Base-by-base conservation (phyloP, 306 rosid genomes). In the Dalbergia oliveri region DNA sequence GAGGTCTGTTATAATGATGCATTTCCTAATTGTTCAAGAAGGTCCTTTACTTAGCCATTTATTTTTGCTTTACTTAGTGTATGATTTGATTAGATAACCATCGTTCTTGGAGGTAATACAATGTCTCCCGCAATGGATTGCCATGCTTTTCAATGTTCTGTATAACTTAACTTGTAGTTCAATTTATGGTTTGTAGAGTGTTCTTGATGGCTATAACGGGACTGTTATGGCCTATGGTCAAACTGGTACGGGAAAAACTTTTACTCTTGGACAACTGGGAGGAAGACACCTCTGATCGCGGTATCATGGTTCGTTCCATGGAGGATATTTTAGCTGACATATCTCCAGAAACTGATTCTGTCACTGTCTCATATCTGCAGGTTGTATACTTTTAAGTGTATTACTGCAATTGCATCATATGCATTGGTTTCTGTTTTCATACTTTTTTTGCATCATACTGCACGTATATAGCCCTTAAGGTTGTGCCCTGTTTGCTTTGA, bases 221-320 rank as follows among this genome's bases (percentile, higher is more conserved):
- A 95, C 96, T n/a, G 95, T 95, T 78, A 94, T 94, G 99, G 99
- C 99, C 79, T 94, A 94, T 76, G 99, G 99, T 72, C 99, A 95
- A 88, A 95, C 99, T 47, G 99, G 99, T 34, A 95, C 99, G 1
- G 99, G 98, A 31, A 95, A 95, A 84, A 95, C 99, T 72, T 94
- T 91, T 87, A 95, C 99, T 4, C 97, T 95, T 86, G 99, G 98
- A 84, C 90, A 85, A 54, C 33, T 95, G n/a, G 99, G 98, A 95
- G 69, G 90, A 82, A 78, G 98, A 95, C 68, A 73, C 91, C 61
- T 88, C 99, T 70, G 85, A 86, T 86, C 96, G 99, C 35, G 99
- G 99, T 58, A 93, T 95, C 73, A 93, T 91, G 99, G 98, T 93
- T 79, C 97, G 99, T 79, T 85, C 99, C 34, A 95, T 95, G 99